Percentiles rank a stretch among this genome's conserved stretches.
Conservation (phyloP, 768 basidiomycete species). For the Gyrodon lividus region DNA sequence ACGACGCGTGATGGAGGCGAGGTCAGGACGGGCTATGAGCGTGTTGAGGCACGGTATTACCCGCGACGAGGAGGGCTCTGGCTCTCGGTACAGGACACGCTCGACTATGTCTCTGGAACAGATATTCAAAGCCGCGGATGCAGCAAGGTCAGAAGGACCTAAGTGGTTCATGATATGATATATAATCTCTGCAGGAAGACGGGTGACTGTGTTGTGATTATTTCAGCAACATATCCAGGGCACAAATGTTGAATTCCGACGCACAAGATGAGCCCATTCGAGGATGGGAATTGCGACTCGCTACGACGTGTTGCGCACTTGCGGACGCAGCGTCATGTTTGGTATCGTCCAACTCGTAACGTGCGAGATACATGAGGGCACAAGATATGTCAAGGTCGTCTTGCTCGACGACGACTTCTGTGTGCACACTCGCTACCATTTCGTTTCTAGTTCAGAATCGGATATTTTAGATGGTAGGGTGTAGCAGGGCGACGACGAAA, state of each 20-base stretch:
- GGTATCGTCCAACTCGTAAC: background rate
- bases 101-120: constrained; percentile 7
- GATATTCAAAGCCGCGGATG: background rate
- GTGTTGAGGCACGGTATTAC: constrained; percentile 13
- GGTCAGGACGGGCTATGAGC: constrained; percentile 5
- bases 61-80: background rate
- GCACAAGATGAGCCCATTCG: background rate
- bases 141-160: constrained; percentile 3
- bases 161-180: constrained; percentile 6
- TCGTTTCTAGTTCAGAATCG: background rate
- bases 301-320: background rate
- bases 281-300: background rate
- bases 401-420: background rate
- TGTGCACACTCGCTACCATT: background rate
- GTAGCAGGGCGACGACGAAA: background rate
- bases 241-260: background rate
- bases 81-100: constrained; percentile 7
- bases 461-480: background rate
- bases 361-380: constrained; percentile 6
- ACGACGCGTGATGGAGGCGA: constrained; percentile 9
- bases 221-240: background rate
- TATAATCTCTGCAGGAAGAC: constrained; percentile 10
- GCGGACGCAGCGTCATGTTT: background rate
- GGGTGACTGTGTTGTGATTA: background rate
- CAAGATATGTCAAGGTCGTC: constrained; percentile 1